Conservation (phyloP, 2,329 filamentous ascomycete species). For the Graphilbum sp. region DNA sequence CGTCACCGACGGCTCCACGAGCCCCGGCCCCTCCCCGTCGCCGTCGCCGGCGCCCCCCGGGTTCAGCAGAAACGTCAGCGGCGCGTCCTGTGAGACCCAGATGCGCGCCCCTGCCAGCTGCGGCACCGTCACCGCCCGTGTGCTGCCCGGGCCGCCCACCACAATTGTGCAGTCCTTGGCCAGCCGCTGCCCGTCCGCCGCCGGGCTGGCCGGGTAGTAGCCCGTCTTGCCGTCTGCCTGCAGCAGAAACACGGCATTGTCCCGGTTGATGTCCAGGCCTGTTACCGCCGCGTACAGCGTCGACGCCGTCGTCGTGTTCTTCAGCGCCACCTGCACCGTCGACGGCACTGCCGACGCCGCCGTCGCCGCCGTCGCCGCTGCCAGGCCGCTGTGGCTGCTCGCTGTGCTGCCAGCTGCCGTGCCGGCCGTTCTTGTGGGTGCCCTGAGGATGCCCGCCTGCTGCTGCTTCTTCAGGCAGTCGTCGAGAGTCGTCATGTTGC, state of each 20-base stretch:
- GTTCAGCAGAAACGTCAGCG: conserved; percentile 54
- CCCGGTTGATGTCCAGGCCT: conserved; percentile 43
- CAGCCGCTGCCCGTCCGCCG: conserved; percentile 31
- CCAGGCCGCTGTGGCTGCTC: too few species aligned
- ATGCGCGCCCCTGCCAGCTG: conserved; percentile 55
- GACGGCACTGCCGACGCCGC: conserved; percentile 4
- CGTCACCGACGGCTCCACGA: conserved; percentile 59
- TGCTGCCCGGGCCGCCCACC: conserved; percentile 43
- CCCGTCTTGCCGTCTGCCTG: conserved; percentile 47
- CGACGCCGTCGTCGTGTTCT: conserved; percentile 46
- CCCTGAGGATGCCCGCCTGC: conserved; percentile 10
- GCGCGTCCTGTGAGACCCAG: conserved; percentile 48
- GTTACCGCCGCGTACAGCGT: conserved; percentile 56
- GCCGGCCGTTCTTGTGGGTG: conserved; percentile 7
- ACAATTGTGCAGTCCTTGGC: conserved; percentile 43
- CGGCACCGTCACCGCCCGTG: conserved; percentile 46
- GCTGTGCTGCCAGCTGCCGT: too few species aligned
- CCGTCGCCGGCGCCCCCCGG: conserved; percentile 31
- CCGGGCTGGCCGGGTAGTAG: conserved; percentile 47
- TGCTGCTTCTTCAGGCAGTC: conserved; percentile 13
- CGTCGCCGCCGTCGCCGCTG: neutral
- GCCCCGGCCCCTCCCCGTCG: too few species aligned
- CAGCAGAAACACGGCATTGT: conserved; percentile 44
- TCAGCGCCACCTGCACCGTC: conserved; percentile 43
- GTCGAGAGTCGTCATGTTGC: conserved; percentile 14